Evolutionary conservation across 2,329 filamentous ascomycete genomes (phyloP).

Genomic region (Ophiostoma montium): DNA sequence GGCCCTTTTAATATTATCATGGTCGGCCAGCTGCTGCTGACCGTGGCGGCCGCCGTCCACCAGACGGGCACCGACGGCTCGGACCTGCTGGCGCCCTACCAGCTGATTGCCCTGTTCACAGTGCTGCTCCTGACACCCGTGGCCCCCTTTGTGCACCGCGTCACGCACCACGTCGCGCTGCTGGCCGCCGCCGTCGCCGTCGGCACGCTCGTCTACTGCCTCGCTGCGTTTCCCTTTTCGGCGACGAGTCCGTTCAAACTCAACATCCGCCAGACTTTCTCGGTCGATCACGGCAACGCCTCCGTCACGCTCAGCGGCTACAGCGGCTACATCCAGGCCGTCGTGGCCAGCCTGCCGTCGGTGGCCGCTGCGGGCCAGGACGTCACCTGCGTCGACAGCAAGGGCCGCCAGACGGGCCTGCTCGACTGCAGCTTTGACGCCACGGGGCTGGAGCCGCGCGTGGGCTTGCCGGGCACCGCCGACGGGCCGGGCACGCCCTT

Average conservation of each 20-base stretch:
- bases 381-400: constrained; percentile 33
- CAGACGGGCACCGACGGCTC: constrained; percentile 81
- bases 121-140: constrained; percentile 62
- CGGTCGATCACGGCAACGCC: constrained; percentile 61
- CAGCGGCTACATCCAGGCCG: constrained; percentile 48
- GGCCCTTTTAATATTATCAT: constrained; percentile 67
- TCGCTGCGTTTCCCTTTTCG: constrained; percentile 80
- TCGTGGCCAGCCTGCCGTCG: constrained; percentile 57
- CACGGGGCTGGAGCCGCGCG: constrained; percentile 14
- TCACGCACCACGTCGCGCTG: constrained; percentile 68
- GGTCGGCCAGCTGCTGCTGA: constrained; percentile 59
- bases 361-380: constrained; percentile 49
- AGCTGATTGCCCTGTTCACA: constrained; percentile 52
- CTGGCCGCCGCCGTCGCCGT: constrained; percentile 60
- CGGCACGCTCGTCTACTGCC: constrained; percentile 71
- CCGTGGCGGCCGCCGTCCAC: constrained; percentile 55
- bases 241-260: constrained; percentile 66
- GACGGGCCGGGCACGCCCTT: constrained; percentile 48
- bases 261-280: constrained; percentile 70
- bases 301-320: constrained; percentile 55
- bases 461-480: constrained; percentile 37
- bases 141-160: constrained; percentile 73
- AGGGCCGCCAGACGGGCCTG: constrained; percentile 34
- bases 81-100: constrained; percentile 54
- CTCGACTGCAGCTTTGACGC: constrained; percentile 59